phyloP scores from a whole-genome alignment of 495 filamentous ascomycete species.

The Trichocladium uniseriatum region DNA sequence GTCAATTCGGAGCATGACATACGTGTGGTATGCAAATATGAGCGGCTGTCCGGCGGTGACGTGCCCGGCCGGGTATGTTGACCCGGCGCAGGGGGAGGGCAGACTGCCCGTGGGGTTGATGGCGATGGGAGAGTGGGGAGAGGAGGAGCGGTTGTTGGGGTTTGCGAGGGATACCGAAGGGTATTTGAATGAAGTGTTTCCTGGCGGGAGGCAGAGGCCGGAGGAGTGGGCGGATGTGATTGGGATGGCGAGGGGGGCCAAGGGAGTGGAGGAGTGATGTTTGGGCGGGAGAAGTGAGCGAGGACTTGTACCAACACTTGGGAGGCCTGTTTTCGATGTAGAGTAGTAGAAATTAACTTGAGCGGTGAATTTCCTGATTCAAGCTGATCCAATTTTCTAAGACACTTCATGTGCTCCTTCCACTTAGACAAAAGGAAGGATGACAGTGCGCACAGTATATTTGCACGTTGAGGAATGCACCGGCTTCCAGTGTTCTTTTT shows the following conservation, averaged over 20 bases:
- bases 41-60: slow-evolving; percentile 70
- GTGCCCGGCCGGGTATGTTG: slow-evolving; percentile 65
- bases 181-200: slow-evolving; percentile 30
- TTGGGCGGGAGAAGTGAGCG: neutral
- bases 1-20: slow-evolving; percentile 74
- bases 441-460: no score
- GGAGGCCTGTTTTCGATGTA: no score
- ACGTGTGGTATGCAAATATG: slow-evolving; percentile 81
- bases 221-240: slow-evolving; percentile 38
- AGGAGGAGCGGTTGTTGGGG: slow-evolving; percentile 65
- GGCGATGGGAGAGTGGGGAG: slow-evolving; percentile 85
- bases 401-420: no score
- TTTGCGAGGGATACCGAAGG: slow-evolving; percentile 64
- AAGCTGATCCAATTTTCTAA: no score
- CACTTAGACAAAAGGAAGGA: no score
- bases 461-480: neutral
- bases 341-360: no score
- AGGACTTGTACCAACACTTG: no score
- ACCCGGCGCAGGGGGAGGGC: slow-evolving; percentile 38
- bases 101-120: slow-evolving; percentile 69
- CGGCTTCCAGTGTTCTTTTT: slow-evolving; percentile 1
- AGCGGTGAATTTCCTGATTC: no score
- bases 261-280: neutral
- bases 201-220: slow-evolving; percentile 32
- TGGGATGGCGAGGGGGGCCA: slow-evolving; percentile 18